Conservation (phyloP, 1,139 yeast species). For the Ashbya aceris region DNA sequence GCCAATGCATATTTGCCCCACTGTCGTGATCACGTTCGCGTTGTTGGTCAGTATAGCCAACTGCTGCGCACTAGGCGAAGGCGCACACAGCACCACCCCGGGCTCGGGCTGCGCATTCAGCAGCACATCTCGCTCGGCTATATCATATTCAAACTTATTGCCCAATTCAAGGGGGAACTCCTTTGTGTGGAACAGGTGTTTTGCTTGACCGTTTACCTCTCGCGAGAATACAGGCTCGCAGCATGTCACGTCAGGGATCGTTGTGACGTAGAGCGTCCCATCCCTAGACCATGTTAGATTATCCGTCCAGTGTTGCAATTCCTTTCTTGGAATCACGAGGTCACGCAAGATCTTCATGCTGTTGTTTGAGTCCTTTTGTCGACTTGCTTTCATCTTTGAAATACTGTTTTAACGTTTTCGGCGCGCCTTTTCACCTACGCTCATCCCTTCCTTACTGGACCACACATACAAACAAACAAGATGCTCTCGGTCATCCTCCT, state of each 20-base stretch:
- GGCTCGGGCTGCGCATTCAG: conserved; percentile 26
- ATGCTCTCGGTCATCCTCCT: not conserved
- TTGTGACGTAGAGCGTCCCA: conserved; percentile 23
- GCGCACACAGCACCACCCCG: conserved; percentile 14
- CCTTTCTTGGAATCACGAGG: conserved; percentile 21
- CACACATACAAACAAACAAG: not conserved
- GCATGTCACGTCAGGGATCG: conserved; percentile 22
- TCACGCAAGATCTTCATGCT: conserved; percentile 25
- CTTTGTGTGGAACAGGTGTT: conserved; percentile 20
- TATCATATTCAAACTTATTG: conserved; percentile 25
- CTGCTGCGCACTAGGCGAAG: conserved; percentile 15
- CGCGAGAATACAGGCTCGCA: conserved; percentile 21
- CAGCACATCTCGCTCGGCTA: conserved; percentile 17
- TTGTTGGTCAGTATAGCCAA: conserved; percentile 27
- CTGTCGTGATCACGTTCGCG: conserved; percentile 19
- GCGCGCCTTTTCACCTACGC: not conserved
- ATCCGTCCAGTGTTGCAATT: conserved; percentile 22
- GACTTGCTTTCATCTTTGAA: not conserved
- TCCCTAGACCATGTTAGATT: conserved; percentile 24
- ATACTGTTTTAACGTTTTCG: not conserved
- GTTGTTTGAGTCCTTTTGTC: not conserved
- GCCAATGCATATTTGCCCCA: conserved; percentile 9
- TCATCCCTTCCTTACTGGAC: not conserved
- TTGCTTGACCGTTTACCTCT: conserved; percentile 14
- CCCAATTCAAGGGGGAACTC: conserved; percentile 16